phyloP scores from a whole-genome alignment of 176 grass and related monocot genomes.

The Oryza coarctata region DNA sequence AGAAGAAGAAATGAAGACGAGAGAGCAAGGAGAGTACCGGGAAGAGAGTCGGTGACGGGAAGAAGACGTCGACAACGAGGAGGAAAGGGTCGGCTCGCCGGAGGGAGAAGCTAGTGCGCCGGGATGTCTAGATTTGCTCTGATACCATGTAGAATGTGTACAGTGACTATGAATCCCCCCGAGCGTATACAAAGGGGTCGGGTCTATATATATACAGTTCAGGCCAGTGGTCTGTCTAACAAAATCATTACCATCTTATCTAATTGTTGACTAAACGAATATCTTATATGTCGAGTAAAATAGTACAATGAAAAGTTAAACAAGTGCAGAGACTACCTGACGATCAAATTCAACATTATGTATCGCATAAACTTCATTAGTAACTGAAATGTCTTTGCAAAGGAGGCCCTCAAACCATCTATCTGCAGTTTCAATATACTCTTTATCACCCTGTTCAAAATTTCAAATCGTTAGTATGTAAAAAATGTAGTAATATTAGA shows the following conservation, averaged over 20 bases:
- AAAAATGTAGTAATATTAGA: slow-evolving; percentile 22
- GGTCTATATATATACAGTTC: no score
- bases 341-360: slow-evolving; percentile 91
- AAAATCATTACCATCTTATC: background rate
- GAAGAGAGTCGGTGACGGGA: no score
- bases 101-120: no score
- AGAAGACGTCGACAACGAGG: no score
- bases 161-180: no score
- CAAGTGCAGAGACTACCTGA: slow-evolving; percentile 53
- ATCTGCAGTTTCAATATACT: slow-evolving; percentile 58
- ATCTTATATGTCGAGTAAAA: background rate
- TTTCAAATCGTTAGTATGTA: slow-evolving; percentile 1
- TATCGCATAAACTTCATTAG: slow-evolving; percentile 81
- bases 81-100: no score
- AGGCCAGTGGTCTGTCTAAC: no score
- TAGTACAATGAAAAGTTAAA: slow-evolving; percentile 18
- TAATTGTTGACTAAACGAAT: background rate
- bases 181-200: no score
- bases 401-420: slow-evolving; percentile 84
- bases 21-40: no score
- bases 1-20: no score
- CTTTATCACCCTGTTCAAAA: slow-evolving; percentile 57
- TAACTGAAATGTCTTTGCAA: slow-evolving; percentile 74
- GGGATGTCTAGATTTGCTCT: no score
- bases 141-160: no score